A percentile compares a stretch with the other conserved stretches of the same genome.
Conservation (phyloP, 768 basidiomycete species). For the Kondoa subrosea region DNA sequence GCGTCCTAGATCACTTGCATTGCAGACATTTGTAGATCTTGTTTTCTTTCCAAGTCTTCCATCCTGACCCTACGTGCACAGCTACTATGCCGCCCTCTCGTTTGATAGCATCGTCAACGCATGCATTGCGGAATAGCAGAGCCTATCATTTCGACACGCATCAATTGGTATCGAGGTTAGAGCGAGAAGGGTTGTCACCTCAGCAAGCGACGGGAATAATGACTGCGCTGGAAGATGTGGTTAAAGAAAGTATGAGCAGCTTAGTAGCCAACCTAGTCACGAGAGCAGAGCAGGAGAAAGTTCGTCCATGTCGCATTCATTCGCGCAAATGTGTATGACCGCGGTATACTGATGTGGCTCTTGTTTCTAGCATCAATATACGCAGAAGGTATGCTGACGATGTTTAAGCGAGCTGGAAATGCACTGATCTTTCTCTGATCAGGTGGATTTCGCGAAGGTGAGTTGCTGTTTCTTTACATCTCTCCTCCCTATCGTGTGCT, state of each 20-base stretch:
- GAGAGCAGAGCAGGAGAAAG: slow-evolving; percentile 92
- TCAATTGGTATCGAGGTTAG: slow-evolving; percentile 13
- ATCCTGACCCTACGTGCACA: no score
- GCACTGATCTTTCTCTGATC: background rate
- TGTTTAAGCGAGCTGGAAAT: background rate
- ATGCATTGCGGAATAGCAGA: no score
- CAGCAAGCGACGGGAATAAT: slow-evolving; percentile 93
- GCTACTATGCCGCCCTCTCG: no score
- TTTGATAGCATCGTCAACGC: no score
- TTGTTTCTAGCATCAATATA: slow-evolving; percentile 57
- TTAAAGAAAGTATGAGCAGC: slow-evolving; percentile 87
- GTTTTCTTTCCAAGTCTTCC: no score
- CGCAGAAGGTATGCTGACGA: slow-evolving; percentile 45
- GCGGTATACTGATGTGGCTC: background rate
- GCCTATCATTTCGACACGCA: slow-evolving; percentile 22
- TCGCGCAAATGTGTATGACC: background rate
- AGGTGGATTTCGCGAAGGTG: slow-evolving; percentile 4
- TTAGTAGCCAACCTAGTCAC: slow-evolving; percentile 95
- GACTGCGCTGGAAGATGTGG: slow-evolving; percentile 89
- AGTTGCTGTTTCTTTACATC: background rate
- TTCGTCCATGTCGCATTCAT: slow-evolving; percentile 30
- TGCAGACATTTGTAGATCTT: no score
- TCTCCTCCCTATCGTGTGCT: background rate
- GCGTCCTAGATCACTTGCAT: no score
- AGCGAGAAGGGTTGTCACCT: slow-evolving; percentile 38